phyloP scores from a whole-genome alignment of 2,329 filamentous ascomycete species.

The Diaporthe humulicola region DNA sequence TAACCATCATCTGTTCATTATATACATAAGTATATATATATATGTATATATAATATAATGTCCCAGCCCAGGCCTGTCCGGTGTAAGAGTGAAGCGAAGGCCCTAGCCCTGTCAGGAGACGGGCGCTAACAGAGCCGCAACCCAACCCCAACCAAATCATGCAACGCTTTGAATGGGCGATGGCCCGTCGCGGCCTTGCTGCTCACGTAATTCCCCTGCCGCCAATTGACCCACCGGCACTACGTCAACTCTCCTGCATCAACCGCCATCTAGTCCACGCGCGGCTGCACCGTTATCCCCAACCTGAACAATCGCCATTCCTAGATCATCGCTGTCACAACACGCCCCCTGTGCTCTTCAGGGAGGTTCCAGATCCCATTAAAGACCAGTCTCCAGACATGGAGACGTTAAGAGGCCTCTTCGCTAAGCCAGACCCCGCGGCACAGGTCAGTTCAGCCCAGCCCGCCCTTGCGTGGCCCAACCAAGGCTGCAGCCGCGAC shows the following conservation, averaged over 20 bases:
- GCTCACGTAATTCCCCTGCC: slow-evolving; percentile 6
- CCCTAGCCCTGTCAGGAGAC: slow-evolving; percentile 7
- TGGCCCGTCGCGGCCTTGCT: background rate
- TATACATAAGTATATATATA: no score
- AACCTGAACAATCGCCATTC: slow-evolving; percentile 20
- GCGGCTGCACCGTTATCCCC: slow-evolving; percentile 16
- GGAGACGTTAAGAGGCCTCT: slow-evolving; percentile 88
- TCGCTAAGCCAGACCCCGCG: slow-evolving; percentile 93
- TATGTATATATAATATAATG: no score
- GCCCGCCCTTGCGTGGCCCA: slow-evolving; percentile 24
- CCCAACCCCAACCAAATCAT: background rate
- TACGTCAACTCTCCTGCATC: slow-evolving; percentile 38
- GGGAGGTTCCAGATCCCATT: slow-evolving; percentile 17
- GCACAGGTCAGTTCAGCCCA: slow-evolving; percentile 76
- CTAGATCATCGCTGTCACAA: slow-evolving; percentile 10
- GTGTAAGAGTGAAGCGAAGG: background rate
- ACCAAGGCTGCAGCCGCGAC: slow-evolving; percentile 14
- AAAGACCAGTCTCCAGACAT: slow-evolving; percentile 63
- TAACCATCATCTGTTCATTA: no score
- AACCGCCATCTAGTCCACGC: background rate
- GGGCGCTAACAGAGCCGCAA: slow-evolving; percentile 29
- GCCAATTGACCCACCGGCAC: slow-evolving; percentile 31
- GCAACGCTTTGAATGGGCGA: background rate
- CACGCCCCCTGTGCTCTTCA: background rate
- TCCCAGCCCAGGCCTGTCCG: background rate